Conservation (phyloP, 2,329 filamentous ascomycete genomes). For the Pseudocercospora vitis region DNA sequence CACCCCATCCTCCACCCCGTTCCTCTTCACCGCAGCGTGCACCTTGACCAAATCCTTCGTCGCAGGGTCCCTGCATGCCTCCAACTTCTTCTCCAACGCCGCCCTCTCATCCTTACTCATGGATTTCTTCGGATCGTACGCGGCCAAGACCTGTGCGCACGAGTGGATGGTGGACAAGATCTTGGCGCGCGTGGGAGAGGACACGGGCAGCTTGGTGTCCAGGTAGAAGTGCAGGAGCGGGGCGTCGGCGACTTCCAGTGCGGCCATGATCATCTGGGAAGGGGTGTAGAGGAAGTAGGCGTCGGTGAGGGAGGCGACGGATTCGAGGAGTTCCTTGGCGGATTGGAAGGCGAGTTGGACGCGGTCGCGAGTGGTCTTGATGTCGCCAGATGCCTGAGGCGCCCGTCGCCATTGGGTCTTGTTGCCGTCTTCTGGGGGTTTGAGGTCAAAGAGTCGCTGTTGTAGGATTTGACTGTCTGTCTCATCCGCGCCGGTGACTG, state of each 20-base stretch:
- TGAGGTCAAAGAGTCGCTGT: conserved; percentile 25
- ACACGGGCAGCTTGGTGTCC: conserved; percentile 42
- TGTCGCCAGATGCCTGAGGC: no score
- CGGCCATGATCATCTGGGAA: conserved; percentile 86
- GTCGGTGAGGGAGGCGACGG: conserved; percentile 81
- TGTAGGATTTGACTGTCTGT: conserved; percentile 24
- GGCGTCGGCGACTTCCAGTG: conserved; percentile 72
- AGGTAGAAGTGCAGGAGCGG: conserved; percentile 56
- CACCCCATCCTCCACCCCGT: conserved; percentile 40
- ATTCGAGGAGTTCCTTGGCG: conserved; percentile 68
- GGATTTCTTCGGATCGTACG: conserved; percentile 24
- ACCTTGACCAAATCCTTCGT: conserved; percentile 70
- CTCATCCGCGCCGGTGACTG: conserved; percentile 26
- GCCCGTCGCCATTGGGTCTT: conserved; percentile 32
- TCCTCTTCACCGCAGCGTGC: conserved; percentile 60
- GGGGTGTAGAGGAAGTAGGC: conserved; percentile 97
- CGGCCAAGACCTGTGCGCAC: conserved; percentile 44
- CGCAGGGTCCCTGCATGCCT: conserved; percentile 71
- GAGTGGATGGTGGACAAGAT: conserved; percentile 41
- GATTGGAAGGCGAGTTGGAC: conserved; percentile 67
- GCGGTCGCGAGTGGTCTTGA: conserved; percentile 49
- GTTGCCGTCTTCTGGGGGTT: conserved; percentile 14
- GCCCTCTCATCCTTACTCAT: conserved; percentile 37
- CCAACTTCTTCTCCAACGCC: conserved; percentile 64
- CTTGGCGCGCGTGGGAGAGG: conserved; percentile 33